Evolutionary conservation across 768 basidiomycete genomes (phyloP), one percentile per base, ranked within the genome.

Genomic region (Hygrophoropsis aurantiaca): DNA sequence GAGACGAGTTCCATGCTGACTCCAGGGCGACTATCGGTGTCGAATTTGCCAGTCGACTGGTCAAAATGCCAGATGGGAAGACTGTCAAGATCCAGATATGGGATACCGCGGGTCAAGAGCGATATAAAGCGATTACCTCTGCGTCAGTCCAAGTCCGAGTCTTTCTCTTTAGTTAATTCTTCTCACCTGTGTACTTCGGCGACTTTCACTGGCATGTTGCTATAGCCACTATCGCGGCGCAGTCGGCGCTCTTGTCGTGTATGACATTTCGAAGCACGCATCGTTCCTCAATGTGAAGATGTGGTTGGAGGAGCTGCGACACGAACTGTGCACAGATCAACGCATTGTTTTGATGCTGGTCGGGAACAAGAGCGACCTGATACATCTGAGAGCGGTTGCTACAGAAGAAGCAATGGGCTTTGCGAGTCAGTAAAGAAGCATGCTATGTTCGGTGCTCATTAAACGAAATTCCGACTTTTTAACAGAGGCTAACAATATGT

Each of bases 21-120:
- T 93, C 94, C 37, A 97, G 97, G 76, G 97, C 95, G 52, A 99
- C 97, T 19, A 98, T 99, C 67, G 95, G 97, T 44, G 97, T 99
- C 58, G 95, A 98, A 71, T 99, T 99, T 60, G 97, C 95, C 3
- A 97, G 94, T 34, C 83, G 97, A 61, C 90, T 90, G 15, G 90
- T 93, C 67, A 88, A 79, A 56, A 90, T 98, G n/a, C 27, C 27
- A 6, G 95, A 98, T 64, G 83, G 84, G 33, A 98, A 98, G 84
- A 94, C 85, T 2, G 81, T 99, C 58, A 98, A 98, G 71, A 94
- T 94, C 19, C 95, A 98, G 72, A 89, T 99, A 59, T 99, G 95
- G 95, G 97, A 99, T 71, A 99, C 95, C 57, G 94, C 94, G 59
- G 94, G 94, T 16, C 94, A 97, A 69, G 94, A 97, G 70, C 87